Evolutionary conservation across 106 monocot species (phyloP).

Genomic region (Apostasia ramifera): DNA sequence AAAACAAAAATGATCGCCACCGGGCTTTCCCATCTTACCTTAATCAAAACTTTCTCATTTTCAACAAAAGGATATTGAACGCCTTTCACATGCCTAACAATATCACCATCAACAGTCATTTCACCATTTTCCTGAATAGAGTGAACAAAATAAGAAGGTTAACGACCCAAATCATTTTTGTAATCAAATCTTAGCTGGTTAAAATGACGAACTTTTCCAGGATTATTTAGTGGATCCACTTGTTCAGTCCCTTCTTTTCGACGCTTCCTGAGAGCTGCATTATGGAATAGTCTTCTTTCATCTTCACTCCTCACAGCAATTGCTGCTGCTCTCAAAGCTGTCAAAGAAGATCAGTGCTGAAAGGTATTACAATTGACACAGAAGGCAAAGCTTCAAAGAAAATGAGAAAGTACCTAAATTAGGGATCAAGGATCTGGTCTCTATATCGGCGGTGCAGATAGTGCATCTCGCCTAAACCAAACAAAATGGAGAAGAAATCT

Average conservation of each 20-base stretch:
- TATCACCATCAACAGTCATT: constrained; percentile 40
- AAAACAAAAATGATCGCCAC: no score
- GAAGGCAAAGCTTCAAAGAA: not conserved
- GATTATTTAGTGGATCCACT: constrained; percentile 23
- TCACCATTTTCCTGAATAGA: constrained; percentile 67
- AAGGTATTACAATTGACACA: not conserved
- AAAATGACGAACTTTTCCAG: constrained; percentile 21
- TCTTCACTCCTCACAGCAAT: constrained; percentile 62
- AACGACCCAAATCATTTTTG: not conserved
- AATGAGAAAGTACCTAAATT: constrained; percentile 49
- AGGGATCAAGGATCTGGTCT: constrained; percentile 49
- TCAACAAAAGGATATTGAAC: constrained; percentile 80
- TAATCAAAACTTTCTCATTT: constrained; percentile 77
- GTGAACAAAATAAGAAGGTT: not conserved
- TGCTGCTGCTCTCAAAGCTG: constrained; percentile 86
- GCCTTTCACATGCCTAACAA: constrained; percentile 44
- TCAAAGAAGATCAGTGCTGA: constrained; percentile 2
- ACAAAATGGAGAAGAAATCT: constrained; percentile 3
- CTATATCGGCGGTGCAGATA: constrained; percentile 69
- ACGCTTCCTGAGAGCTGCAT: constrained; percentile 61
- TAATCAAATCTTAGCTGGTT: not conserved
- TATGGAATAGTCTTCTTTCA: constrained; percentile 68
- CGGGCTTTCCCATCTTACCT: constrained; percentile 20
- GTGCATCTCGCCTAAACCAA: constrained; percentile 58
- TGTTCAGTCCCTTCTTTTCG: constrained; percentile 65